These are phyloP conservation scores for Metschnikowia proteae DNA, from an alignment of 805 yeast genomes.

Conservation along the genomic window DNA sequence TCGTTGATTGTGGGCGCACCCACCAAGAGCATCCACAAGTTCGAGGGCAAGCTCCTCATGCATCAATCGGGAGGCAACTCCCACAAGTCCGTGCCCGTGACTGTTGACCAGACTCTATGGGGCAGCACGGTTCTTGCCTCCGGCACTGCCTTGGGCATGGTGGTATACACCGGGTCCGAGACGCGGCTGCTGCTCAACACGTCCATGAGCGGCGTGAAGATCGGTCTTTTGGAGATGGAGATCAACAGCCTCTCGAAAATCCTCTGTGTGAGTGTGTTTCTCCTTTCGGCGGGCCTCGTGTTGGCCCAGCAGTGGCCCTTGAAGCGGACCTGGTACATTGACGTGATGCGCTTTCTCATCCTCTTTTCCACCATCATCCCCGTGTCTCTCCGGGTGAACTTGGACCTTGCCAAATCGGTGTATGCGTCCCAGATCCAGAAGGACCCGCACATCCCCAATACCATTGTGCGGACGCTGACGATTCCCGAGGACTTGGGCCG, in stretches of 20 bases:
- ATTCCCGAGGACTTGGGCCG: conserved; percentile 98
- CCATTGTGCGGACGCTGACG: conserved; percentile 94
- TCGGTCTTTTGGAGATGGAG: conserved; percentile 86
- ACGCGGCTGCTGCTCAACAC: conserved; percentile 96
- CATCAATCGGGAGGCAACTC: conserved; percentile 31
- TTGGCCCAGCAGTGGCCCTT: conserved; percentile 69
- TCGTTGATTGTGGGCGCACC: conserved; percentile 75
- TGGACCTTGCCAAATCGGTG: conserved; percentile 93
- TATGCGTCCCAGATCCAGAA: conserved; percentile 94
- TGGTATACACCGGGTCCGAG: conserved; percentile 86
- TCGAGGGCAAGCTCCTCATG: conserved; percentile 67
- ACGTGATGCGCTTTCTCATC: conserved; percentile 85
- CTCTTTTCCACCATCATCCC: conserved; percentile 94
- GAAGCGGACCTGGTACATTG: conserved; percentile 75
- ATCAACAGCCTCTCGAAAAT: conserved; percentile 85
- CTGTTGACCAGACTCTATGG: conserved; percentile 94
- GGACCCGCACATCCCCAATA: conserved; percentile 73
- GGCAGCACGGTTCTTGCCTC: conserved; percentile 97
- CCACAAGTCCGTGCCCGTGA: conserved; percentile 53
- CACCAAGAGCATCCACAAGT: conserved; percentile 74
- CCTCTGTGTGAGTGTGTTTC: conserved; percentile 79
- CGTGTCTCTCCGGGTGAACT: conserved; percentile 87
- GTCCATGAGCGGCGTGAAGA: conserved; percentile 78
- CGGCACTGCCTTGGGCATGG: conserved; percentile 84
- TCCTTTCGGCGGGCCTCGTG: conserved; percentile 73